Conservation (phyloP, 345 rosid genomes). For the Dipteronia dyeriana region DNA sequence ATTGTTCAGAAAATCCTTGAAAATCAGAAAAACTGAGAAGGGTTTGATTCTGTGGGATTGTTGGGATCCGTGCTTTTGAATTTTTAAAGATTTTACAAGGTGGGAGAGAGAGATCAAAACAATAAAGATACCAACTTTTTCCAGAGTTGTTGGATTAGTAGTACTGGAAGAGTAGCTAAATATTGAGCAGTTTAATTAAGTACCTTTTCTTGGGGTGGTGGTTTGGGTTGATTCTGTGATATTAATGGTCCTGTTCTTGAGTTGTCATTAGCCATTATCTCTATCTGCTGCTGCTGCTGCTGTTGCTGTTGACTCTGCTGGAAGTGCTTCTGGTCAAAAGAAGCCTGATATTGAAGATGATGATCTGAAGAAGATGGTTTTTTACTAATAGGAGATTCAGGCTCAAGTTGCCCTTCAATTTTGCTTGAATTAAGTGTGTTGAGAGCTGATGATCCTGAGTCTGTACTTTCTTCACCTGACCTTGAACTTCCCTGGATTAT, state of each 20-base stretch:
- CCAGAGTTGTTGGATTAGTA: slow-evolving; percentile 41
- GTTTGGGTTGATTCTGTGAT: slow-evolving; percentile 49
- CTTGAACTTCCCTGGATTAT: slow-evolving; percentile 76
- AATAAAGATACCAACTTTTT: slow-evolving; percentile 37
- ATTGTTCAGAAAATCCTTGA: slow-evolving; percentile 46
- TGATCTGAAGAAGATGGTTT: slow-evolving; percentile 49
- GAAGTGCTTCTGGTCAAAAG: slow-evolving; percentile 40
- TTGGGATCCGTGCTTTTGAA: slow-evolving; percentile 55
- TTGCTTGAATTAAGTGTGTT: slow-evolving; percentile 65
- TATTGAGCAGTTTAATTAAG: slow-evolving; percentile 29
- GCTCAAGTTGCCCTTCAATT: slow-evolving; percentile 59
- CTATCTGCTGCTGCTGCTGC: slow-evolving; percentile 24
- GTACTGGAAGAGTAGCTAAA: slow-evolving; percentile 3
- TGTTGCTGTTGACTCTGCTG: slow-evolving; percentile 25
- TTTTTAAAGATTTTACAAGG: slow-evolving; percentile 36
- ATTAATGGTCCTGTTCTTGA: slow-evolving; percentile 43
- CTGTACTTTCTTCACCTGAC: slow-evolving; percentile 79
- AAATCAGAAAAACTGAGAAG: slow-evolving; percentile 31
- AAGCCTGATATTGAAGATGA: slow-evolving; percentile 21
- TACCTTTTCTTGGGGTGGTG: slow-evolving; percentile 80
- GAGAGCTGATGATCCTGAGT: slow-evolving; percentile 89
- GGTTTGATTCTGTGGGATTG: slow-evolving; percentile 40
- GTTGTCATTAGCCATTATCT: slow-evolving; percentile 47
- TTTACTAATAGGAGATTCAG: slow-evolving; percentile 82
- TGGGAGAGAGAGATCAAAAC: slow-evolving; percentile 27